Evolutionary conservation across 345 rosid genomes (phyloP), one percentile per base, ranked within the genome.

Genomic region (Hirschfeldia incana): DNA sequence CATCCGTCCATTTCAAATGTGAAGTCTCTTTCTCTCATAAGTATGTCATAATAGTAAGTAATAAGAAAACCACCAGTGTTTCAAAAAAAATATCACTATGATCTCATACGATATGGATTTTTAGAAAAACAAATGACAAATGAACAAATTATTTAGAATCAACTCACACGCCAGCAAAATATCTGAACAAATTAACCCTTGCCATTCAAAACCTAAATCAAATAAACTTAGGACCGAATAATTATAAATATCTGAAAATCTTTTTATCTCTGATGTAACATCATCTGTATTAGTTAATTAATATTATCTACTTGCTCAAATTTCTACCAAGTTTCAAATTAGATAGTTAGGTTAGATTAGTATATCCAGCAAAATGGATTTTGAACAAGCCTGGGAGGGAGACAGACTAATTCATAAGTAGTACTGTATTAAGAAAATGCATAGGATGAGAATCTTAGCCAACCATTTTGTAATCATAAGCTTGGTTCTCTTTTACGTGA

Each of bases 1-100:
- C 83, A 69, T 39, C 72, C 76, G 51, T 75, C 72, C 6, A 75
- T 75, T 75, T 75, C 76, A 75, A 69, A 74, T 74, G 8, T 21
- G 1, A 73, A 34, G 74, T 67, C 73, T 62, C 67, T 62, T 62
- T 62, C 67, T 62, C 33, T 62, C 10, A 3, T 62, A 62, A 62
- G 26, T 62, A 30, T 62, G 37, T 4, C 32, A 13, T 61, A 26
- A 27, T 17, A 61, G 4, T 8, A n/a, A 51, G 5, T 9, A 57
- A 21, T 60, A 29, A 62, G 37, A 12, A 28, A 29, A 61, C 21
- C 21, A 21, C 21, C 21, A 21, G 21, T 21, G 21, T 21, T 21
- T 21, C 21, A 21, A 21, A 21, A 21, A 21, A 21, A 21, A 21
- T 21, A 21, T 29, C 65, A 61, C 65, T 12, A 8, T 2, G 5